phyloP scores from a whole-genome alignment of 371 early-diverging fungal genomes.

The Mycotypha africana region DNA sequence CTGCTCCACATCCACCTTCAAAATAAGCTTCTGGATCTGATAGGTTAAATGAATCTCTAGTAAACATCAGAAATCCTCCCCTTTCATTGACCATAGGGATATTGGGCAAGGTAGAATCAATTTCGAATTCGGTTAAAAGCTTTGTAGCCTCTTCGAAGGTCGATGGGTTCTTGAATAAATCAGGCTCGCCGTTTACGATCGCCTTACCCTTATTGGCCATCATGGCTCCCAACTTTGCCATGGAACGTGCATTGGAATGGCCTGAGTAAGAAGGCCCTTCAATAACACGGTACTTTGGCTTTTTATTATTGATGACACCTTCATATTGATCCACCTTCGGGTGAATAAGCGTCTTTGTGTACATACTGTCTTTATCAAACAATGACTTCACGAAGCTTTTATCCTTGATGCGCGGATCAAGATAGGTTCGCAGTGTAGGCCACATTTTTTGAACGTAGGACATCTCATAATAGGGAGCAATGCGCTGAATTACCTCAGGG shows the following conservation, averaged over 20 bases:
- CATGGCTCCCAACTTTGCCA: conserved; percentile 61
- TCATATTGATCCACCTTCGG: conserved; percentile 1
- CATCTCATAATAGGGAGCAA: background rate
- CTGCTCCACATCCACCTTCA: conserved; percentile 11
- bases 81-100: background rate
- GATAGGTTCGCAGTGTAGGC: background rate
- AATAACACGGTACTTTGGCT: conserved; percentile 9
- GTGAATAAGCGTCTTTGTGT: background rate
- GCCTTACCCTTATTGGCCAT: conserved; percentile 64
- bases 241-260: conserved; percentile 56
- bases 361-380: conserved; percentile 8
- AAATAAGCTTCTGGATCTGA: background rate
- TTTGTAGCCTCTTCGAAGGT: conserved; percentile 6
- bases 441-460: background rate
- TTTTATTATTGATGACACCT: background rate
- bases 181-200: conserved; percentile 34
- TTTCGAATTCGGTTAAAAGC: background rate
- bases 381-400: background rate
- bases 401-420: conserved; percentile 2
- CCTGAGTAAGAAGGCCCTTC: conserved; percentile 38
- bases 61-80: conserved; percentile 6
- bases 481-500: conserved; percentile 23
- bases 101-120: background rate
- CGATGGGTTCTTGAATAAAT: conserved; percentile 16
- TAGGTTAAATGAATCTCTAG: background rate